Conservation (phyloP, 139 green algal genomes). For the Volvox reticuliferus region DNA sequence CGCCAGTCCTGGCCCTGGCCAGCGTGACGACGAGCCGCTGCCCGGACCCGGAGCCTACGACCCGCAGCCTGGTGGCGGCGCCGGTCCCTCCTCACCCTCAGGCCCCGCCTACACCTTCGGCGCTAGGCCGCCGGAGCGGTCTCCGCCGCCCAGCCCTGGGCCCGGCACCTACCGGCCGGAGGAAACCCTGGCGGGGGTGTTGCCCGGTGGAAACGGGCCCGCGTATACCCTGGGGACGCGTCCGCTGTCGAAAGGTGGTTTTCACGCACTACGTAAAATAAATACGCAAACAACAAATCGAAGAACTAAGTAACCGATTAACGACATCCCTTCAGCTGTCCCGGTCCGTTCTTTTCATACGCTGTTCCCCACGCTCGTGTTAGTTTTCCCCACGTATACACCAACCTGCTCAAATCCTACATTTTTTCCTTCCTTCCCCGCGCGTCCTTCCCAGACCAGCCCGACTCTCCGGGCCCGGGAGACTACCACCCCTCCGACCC, state of each 20-base stretch:
- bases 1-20: neutral
- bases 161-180: conserved; percentile 27
- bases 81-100: conserved; percentile 6
- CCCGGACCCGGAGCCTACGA: conserved; percentile 37
- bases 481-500: conserved; percentile 34
- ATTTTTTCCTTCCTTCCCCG: neutral
- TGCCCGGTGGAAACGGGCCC: neutral
- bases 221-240: neutral
- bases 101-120: conserved; percentile 36
- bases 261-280: too few species aligned
- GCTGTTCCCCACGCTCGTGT: too few species aligned
- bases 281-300: too few species aligned
- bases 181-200: neutral
- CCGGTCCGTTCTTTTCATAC: too few species aligned
- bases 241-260: neutral
- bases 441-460: conserved; percentile 14
- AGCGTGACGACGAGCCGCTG: neutral
- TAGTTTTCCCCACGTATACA: neutral
- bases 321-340: too few species aligned
- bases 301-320: too few species aligned
- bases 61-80: neutral
- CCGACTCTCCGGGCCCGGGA: conserved; percentile 50
- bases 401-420: neutral
- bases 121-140: conserved; percentile 13
- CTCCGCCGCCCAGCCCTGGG: conserved; percentile 11